A percentile compares a stretch with the other conserved stretches of the same genome.
These are phyloP conservation scores for Cutaneotrichosporon spelunceum DNA, from an alignment of 1,284 basidiomycete species.

Conservation along the genomic window DNA sequence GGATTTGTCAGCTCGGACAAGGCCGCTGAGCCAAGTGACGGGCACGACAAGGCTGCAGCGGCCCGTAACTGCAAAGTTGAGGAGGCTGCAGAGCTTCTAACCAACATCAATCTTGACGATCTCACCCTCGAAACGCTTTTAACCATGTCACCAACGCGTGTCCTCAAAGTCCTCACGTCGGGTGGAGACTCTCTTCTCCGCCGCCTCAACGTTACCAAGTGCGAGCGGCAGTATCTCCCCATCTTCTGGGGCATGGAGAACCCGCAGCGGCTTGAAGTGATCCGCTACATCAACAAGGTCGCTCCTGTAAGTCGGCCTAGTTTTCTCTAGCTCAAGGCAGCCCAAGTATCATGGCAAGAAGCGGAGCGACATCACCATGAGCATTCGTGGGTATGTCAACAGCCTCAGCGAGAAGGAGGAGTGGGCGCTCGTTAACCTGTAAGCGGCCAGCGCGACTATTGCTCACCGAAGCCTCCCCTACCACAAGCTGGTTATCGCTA, in stretches of 20 bases:
- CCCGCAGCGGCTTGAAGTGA: slow-evolving; percentile 10
- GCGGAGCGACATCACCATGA: slow-evolving; percentile 9
- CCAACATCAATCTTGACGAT: slow-evolving; percentile 3
- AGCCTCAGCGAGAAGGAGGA: slow-evolving; percentile 14
- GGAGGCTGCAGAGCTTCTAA: not conserved
- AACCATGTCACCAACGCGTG: slow-evolving; percentile 6
- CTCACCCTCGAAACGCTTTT: slow-evolving; percentile 12
- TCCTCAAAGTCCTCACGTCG: slow-evolving; percentile 3
- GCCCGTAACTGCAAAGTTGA: not conserved
- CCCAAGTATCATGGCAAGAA: not conserved
- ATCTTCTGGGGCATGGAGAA: not conserved
- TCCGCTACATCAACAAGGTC: slow-evolving; percentile 7
- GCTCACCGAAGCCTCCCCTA: slow-evolving; percentile 16
- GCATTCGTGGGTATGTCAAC: slow-evolving; percentile 18
- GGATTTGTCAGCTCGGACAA: not conserved
- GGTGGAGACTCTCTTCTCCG: not conserved
- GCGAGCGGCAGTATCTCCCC: not conserved
- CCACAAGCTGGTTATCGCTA: slow-evolving; percentile 11
- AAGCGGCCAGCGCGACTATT: not conserved
- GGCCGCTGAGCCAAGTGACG: not conserved
- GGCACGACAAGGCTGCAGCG: not conserved
- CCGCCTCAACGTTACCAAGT: not conserved
- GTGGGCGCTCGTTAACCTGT: slow-evolving; percentile 16
- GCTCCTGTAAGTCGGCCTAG: not conserved
- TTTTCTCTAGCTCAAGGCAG: slow-evolving; percentile 4